Base-by-base conservation (phyloP, 2,329 filamentous ascomycete genomes). In the Didymella lethalis region DNA sequence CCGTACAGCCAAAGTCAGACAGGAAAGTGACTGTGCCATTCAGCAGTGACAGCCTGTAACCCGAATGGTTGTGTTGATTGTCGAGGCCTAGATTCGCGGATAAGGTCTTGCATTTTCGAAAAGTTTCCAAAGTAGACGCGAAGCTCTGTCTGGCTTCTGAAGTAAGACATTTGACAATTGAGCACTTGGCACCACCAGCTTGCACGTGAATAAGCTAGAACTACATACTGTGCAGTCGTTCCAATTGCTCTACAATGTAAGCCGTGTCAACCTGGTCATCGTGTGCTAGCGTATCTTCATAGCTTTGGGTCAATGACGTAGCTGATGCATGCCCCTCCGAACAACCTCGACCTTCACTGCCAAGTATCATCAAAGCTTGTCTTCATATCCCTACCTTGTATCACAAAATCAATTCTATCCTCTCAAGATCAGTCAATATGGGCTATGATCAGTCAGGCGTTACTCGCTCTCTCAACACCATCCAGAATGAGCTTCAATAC, bases 401-500 rank as follows among this genome's bases (percentile, higher is more conserved):
- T 43, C 43, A 28, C 28, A n/a, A 26, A 14, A 14, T 11, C n/a
- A 14, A 16, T 8, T 25, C 14, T n/a, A n/a, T 49, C 25, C n/a
- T 28, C 18, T 3, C 12, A 7, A 51, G 25, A 34, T 12, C 18
- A 18, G 7, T 14, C n/a, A 48, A 34, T 1, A 62, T 48, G 45
- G 61, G 63, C 57, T 59, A 64, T 44, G 64, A 68, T 48, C 53
- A 61, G 34, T 59, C 64, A 29, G 64, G 63, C 32, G 48, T 67
- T 48, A 64, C 55, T 28, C 63, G 64, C 29, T 67, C 63, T 7
- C 51, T 68, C 11, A 48, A 57, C 12, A 62, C 57, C 20, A 63
- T 65, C 29, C 57, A 52, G 7, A 68, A 62, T 0, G 65, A 66
- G 49, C 57, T 68, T 0, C 61, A 66, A 20, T 66, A 60, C 49